Conservation (phyloP, 306 rosid genomes). For the Lupinus albus region DNA sequence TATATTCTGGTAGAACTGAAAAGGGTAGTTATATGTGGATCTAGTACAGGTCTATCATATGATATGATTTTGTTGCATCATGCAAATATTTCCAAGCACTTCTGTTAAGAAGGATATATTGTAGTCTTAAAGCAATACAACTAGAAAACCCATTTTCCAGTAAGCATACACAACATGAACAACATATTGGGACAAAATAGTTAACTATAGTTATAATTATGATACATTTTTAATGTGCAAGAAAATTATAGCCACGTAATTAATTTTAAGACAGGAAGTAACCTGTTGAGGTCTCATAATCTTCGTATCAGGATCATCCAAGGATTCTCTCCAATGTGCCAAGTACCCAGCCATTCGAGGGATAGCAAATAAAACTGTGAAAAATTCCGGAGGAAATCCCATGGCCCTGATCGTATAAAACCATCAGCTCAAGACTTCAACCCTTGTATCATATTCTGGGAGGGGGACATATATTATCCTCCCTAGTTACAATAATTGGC, state of each 20-base stretch:
- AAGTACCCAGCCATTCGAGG: constrained; percentile 97
- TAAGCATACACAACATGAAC: background rate
- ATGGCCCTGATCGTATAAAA: constrained; percentile 69
- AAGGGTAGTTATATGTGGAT: background rate
- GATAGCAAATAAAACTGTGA: constrained; percentile 85
- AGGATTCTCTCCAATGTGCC: constrained; percentile 93
- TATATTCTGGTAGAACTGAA: constrained; percentile 1
- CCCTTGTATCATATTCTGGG: constrained; percentile 7
- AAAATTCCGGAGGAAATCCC: constrained; percentile 91
- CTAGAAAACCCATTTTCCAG: constrained; percentile 16
- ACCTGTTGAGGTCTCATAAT: constrained; percentile 98
- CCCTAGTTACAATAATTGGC: background rate
- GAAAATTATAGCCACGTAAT: constrained; percentile 17
- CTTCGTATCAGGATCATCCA: constrained; percentile 90
- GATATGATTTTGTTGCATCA: background rate
- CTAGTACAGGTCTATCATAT: background rate
- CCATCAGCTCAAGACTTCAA: constrained; percentile 32
- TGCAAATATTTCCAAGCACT: constrained; percentile 1
- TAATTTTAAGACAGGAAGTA: constrained; percentile 28
- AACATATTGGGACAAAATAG: background rate
- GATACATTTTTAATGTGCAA: constrained; percentile 7
- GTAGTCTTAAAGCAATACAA: constrained; percentile 12
- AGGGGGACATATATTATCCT: constrained; percentile 2
- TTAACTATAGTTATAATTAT: background rate
- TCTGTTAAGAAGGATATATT: background rate